A percentile compares a stretch with the other conserved stretches of the same genome.
These are phyloP conservation scores for Yamadazyma sp. DNA, from an alignment of 805 yeast species.

Conservation along the genomic window DNA sequence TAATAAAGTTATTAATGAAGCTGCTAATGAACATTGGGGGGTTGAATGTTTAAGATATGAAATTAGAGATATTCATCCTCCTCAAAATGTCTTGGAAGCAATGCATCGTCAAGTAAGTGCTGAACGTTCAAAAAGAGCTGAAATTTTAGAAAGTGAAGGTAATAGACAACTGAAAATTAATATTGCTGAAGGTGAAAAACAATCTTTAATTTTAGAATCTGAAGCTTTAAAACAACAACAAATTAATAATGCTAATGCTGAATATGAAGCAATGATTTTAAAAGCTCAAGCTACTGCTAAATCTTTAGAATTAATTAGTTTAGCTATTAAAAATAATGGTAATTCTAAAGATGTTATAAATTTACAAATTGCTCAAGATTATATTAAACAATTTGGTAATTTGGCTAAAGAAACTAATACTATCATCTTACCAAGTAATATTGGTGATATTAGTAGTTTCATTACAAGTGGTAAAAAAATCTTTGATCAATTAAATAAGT, in stretches of 20 bases:
- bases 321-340: constrained; percentile 63
- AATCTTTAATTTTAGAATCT: constrained; percentile 67
- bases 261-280: constrained; percentile 62
- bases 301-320: constrained; percentile 61
- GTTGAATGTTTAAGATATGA: constrained; percentile 80
- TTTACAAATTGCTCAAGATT: constrained; percentile 78
- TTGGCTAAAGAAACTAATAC: constrained; percentile 81
- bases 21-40: constrained; percentile 80
- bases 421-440: constrained; percentile 69
- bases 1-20: constrained; percentile 77
- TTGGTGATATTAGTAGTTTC: constrained; percentile 70
- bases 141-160: constrained; percentile 84
- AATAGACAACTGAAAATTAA: constrained; percentile 75
- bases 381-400: constrained; percentile 77
- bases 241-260: constrained; percentile 71
- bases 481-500: constrained; percentile 35
- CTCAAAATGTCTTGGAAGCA: constrained; percentile 78
- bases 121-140: constrained; percentile 83
- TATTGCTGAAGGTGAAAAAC: constrained; percentile 79
- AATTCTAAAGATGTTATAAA: constrained; percentile 76
- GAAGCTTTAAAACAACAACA: constrained; percentile 64
- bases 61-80: constrained; percentile 86
- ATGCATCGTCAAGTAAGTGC: constrained; percentile 91
- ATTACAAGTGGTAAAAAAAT: constrained; percentile 78
- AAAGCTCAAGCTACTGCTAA: constrained; percentile 73